Conservation (phyloP, 2,329 filamentous ascomycete species). For the Emydomyces testavorans region DNA sequence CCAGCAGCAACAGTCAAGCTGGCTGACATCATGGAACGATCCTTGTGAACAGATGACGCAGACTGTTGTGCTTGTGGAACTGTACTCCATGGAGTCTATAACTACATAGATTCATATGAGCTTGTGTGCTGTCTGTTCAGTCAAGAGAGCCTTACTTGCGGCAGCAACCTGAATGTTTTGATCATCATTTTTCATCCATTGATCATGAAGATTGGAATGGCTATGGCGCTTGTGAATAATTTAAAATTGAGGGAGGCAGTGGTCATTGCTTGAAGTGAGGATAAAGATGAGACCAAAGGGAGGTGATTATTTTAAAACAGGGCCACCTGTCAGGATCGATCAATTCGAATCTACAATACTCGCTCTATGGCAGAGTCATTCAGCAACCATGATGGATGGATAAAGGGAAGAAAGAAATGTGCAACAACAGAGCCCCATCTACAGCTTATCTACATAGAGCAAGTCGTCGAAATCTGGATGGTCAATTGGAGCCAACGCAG, state of each 20-base stretch:
- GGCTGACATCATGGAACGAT: not conserved
- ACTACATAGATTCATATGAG: no score
- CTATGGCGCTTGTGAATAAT: not conserved
- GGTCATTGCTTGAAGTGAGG: not conserved
- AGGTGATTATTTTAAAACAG: not conserved
- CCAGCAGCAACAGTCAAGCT: not conserved
- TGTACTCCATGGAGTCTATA: not conserved
- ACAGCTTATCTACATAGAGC: no score
- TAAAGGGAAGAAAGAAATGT: not conserved
- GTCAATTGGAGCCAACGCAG: constrained; percentile 12
- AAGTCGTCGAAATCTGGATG: not conserved
- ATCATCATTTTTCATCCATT: constrained; percentile 2
- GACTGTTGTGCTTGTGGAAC: not conserved
- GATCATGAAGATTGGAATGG: not conserved
- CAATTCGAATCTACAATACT: not conserved
- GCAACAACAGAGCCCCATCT: not conserved
- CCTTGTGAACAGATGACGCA: not conserved
- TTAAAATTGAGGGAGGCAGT: not conserved
- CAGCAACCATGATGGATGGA: not conserved
- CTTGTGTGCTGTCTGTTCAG: no score
- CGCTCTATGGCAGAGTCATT: no score
- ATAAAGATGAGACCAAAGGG: not conserved
- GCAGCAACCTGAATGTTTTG: not conserved
- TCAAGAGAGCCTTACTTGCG: no score
- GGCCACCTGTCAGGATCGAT: constrained; percentile 14